These are phyloP conservation scores for Zymoseptoria ardabiliae DNA, from an alignment of 2,329 filamentous ascomycete genomes.

Conservation along the genomic window DNA sequence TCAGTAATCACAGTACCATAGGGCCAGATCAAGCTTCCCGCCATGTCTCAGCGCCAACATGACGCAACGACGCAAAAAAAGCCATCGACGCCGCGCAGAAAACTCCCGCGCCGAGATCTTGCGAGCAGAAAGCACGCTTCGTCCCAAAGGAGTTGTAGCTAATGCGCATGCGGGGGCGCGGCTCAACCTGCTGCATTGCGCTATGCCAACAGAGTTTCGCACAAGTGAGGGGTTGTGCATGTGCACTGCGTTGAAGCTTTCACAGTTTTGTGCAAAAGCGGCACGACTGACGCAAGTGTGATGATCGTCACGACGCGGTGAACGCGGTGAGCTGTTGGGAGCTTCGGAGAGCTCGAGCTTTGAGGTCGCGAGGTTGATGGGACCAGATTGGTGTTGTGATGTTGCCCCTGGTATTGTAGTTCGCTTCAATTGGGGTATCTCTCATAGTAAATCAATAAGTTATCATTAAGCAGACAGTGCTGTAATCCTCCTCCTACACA, in stretches of 20 bases:
- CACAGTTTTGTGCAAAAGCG: not conserved
- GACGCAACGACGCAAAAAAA: not conserved
- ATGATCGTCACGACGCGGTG: not conserved
- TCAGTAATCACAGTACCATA: not conserved
- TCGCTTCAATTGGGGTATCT: not conserved
- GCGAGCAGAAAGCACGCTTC: not conserved
- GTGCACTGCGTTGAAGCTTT: not conserved
- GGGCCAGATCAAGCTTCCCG: not conserved
- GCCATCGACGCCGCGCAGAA: not conserved
- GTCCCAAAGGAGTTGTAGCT: not conserved
- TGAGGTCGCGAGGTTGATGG: not conserved
- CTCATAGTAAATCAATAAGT: not conserved
- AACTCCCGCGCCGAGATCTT: not conserved
- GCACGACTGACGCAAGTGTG: not conserved
- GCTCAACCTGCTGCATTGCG: not conserved
- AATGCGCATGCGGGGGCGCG: not conserved
- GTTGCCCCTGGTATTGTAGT: no score
- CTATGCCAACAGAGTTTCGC: not conserved
- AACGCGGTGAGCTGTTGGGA: not conserved
- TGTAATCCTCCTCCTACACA: not conserved
- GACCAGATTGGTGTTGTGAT: not conserved
- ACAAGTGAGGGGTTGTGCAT: not conserved
- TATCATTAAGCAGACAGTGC: not conserved
- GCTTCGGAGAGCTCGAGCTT: not conserved
- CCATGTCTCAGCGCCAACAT: not conserved